Base-by-base conservation (phyloP, 2,329 filamentous ascomycete genomes). In the Chaetomium strumarium region DNA sequence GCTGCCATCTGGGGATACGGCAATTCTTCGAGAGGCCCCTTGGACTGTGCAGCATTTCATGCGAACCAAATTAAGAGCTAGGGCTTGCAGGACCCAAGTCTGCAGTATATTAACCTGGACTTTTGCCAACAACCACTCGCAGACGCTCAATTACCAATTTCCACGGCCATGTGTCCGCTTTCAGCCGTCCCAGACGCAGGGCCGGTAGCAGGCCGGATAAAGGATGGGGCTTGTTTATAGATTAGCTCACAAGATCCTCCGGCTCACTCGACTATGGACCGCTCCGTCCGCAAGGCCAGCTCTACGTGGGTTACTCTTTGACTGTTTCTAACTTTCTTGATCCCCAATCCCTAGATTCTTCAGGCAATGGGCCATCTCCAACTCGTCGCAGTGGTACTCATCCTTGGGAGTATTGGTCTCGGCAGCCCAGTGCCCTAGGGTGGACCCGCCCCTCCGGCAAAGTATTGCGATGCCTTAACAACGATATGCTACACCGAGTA, bases 401-500 rank as follows among this genome's bases (percentile, higher is more conserved):
- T 55, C 12, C 44, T 64, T 12, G 51, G 50, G 40, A 48, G 44
- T 29, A 48, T 47, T 7, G 60, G 52, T 10, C 40, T 57, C 4
- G 37, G 55, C 31, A 46, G 48, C 6, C 62, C 61, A 9, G 42
- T 60, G 9, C 46, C 56, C 16, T 58, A 62, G 40, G n/a, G 54
- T 11, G 48, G 46, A 3, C 39, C 46, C 1, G 51, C 49, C 2
- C 46, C 60, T 3, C 46, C 58, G 5, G 60, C 55, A 56, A 65
- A 67, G 55, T 62, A 60, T 46, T 66, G 63, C 55, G 64, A 67
- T 42, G 58, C 56, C 6, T 37, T 52, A 2, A 61, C 62, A 11
- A 60, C 55, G 20, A 57, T 67, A 20, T 67, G 64, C 58, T 67
- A 63, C 43, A 61, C 64, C 13, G 63, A 67, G 55, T 66, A 56